Evolutionary conservation across 805 yeast genomes (phyloP), one percentile per base, ranked within the genome.

Genomic region (Myxozyma nipponensis): DNA sequence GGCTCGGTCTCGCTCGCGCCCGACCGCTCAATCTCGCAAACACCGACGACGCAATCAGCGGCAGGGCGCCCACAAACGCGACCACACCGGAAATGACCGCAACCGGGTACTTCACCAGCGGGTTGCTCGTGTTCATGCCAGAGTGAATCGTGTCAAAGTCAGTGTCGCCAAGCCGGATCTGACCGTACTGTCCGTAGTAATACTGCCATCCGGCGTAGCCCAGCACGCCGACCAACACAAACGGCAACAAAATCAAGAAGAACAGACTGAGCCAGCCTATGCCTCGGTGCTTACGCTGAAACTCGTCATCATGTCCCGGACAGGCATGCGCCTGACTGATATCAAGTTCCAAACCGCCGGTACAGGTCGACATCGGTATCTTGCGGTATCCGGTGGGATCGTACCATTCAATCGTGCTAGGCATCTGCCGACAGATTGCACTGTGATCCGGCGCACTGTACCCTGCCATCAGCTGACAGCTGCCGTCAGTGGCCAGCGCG

Each of bases 301-400:
- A 89, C 59, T 87, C 83, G 9, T 70, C 67, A 54, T 82, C 81
- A 61, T 82, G 86, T 1, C 98, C 98, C 3, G 98, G 97, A 67
- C 98, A 93, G 5, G 97, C 78, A 47, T 71, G 75, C 2, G 84
- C 74, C 18, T 71, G 75, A 66, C 81, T 77, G 35, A 77, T 73
- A 63, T 86, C 97, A 46, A 86, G 76, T 50, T 76, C 73, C 48
- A 79, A 68, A 2, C 98, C 98, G 21, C 88, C 95, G 39, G 71
- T 75, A 71, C 98, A 93, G 0, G 96, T 86, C 10, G 93, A 83
- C 49, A 86, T 65, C 1, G 96, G 93, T 24, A 90, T 77, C 61
- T 80, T 81, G 65, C 98, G 79, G 67, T 93, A 93, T 0, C 98
- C 98, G 0, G 98, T 89, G 15, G 96, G 88, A 58, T 83, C 83